Percentiles rank a stretch among this genome's conserved stretches.
Evolutionary conservation across 2,329 filamentous ascomycete species (phyloP).

Genomic region (Colletotrichum sp.): DNA sequence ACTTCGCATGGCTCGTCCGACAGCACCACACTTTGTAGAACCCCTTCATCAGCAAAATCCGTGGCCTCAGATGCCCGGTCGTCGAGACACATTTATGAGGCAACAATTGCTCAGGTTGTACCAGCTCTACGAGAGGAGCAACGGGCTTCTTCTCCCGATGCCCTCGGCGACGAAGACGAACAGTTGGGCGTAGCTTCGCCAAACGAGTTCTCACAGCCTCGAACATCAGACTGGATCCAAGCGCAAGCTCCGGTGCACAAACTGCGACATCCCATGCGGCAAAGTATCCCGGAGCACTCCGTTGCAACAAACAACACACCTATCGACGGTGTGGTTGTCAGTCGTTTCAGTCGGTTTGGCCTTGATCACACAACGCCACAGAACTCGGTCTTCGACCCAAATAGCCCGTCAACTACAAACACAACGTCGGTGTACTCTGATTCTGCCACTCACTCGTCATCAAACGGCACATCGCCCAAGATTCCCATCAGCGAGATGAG

Average conservation of each 20-base stretch:
- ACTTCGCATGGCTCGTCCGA: background rate
- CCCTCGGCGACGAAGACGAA: background rate
- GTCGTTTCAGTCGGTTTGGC: background rate
- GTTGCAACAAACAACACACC: background rate
- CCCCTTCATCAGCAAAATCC: background rate
- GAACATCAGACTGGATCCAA: constrained; percentile 6
- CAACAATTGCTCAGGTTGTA: background rate
- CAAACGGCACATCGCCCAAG: background rate
- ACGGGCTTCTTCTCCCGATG: background rate
- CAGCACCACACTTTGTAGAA: background rate
- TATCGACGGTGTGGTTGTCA: background rate
- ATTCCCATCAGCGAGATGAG: background rate
- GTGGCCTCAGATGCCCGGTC: background rate
- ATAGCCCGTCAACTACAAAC: constrained; percentile 14
- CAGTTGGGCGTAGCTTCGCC: background rate
- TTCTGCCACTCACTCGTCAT: background rate
- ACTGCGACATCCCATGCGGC: background rate
- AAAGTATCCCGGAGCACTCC: constrained; percentile 3
- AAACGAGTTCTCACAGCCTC: background rate
- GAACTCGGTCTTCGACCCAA: background rate
- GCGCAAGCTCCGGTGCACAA: background rate
- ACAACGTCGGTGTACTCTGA: constrained; percentile 14
- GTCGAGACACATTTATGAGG: background rate
- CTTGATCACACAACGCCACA: background rate
- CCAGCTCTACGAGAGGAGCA: background rate